Percentiles rank a stretch among this genome's conserved stretches.
Conservation (phyloP, 1,139 yeast genomes). For the Schwanniomyces etchellsii region DNA sequence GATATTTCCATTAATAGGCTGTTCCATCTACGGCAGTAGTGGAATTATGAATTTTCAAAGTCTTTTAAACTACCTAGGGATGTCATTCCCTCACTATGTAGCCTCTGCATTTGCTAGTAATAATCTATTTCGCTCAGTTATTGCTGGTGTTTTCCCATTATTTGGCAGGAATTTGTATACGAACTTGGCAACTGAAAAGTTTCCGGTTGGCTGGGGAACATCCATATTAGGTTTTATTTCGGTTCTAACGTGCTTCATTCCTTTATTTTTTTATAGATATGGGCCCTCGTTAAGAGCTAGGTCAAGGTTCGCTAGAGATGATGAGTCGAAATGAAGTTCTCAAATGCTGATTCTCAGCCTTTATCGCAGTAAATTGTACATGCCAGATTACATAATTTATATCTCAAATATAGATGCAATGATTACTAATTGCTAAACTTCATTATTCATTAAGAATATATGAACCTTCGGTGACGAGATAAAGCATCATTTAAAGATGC, state of each 20-base stretch:
- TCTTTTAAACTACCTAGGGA: conserved; percentile 28
- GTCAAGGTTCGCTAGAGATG: conserved; percentile 28
- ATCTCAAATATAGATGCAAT: too few relatives aligned
- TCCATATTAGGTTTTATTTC: conserved; percentile 42
- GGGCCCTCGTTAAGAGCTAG: conserved; percentile 47
- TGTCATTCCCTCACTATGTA: conserved; percentile 30
- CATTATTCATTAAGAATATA: too few relatives aligned
- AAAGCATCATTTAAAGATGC: too few relatives aligned
- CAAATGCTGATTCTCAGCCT: too few relatives aligned
- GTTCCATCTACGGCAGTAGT: conserved; percentile 30
- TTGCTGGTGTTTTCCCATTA: conserved; percentile 60
- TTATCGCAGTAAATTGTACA: too few relatives aligned
- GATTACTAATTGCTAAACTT: too few relatives aligned
- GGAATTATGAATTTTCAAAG: conserved; percentile 39
- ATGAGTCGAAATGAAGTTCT: too few relatives aligned
- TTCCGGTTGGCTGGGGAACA: conserved; percentile 55
- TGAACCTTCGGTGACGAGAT: too few relatives aligned
- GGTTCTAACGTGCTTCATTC: conserved; percentile 37
- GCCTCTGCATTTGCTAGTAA: conserved; percentile 60
- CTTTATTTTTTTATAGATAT: conserved; percentile 39
- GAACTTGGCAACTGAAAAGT: conserved; percentile 37
- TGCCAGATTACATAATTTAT: too few relatives aligned
- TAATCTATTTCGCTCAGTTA: conserved; percentile 43
- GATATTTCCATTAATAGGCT: conserved; percentile 41
- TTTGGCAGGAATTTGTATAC: conserved; percentile 49